A percentile compares a stretch with the other conserved stretches of the same genome.
phyloP scores from a whole-genome alignment of 2,329 filamentous ascomycete genomes.

The Aspergillus sp. region DNA sequence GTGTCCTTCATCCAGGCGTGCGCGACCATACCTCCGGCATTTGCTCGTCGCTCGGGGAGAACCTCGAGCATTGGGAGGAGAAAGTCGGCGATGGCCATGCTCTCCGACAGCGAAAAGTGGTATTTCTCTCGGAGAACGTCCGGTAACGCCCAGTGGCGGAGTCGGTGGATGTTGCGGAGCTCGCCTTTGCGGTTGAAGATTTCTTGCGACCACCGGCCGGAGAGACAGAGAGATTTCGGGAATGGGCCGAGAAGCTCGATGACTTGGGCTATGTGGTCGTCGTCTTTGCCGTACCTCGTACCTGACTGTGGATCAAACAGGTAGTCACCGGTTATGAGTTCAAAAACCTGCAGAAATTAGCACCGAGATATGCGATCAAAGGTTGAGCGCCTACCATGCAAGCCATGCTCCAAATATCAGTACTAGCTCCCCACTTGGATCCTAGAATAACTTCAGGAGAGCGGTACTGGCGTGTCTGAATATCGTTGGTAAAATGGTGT shows the following conservation, averaged over 20 bases:
- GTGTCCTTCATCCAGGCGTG: slow-evolving; percentile 83
- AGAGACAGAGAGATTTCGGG: slow-evolving; percentile 86
- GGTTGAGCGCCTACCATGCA: slow-evolving; percentile 74
- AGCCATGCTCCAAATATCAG: slow-evolving; percentile 99
- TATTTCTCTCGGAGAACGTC: slow-evolving; percentile 97
- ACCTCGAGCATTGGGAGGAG: slow-evolving; percentile 89
- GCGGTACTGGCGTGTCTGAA: slow-evolving; percentile 95
- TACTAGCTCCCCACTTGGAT: slow-evolving; percentile 98
- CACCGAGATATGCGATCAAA: not conserved
- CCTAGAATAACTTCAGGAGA: slow-evolving; percentile 97
- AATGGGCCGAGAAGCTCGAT: slow-evolving; percentile 95
- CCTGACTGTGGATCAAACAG: slow-evolving; percentile 98
- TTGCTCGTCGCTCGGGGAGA: slow-evolving; percentile 83
- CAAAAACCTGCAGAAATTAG: slow-evolving; percentile 68
- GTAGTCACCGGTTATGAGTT: slow-evolving; percentile 97
- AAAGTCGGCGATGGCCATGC: slow-evolving; percentile 78
- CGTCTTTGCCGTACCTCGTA: slow-evolving; percentile 98
- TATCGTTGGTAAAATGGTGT: slow-evolving; percentile 99
- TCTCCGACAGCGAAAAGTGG: slow-evolving; percentile 85
- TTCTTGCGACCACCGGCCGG: slow-evolving; percentile 96
- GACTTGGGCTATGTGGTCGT: slow-evolving; percentile 98
- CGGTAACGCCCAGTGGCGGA: slow-evolving; percentile 92
- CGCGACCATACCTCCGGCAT: slow-evolving; percentile 92
- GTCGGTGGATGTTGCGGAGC: slow-evolving; percentile 92
- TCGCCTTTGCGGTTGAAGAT: slow-evolving; percentile 99